Evolutionary conservation across 148 eudicot genomes (phyloP), one percentile per base, ranked within the genome.

Genomic region (Vaccinium macrocarpon): DNA sequence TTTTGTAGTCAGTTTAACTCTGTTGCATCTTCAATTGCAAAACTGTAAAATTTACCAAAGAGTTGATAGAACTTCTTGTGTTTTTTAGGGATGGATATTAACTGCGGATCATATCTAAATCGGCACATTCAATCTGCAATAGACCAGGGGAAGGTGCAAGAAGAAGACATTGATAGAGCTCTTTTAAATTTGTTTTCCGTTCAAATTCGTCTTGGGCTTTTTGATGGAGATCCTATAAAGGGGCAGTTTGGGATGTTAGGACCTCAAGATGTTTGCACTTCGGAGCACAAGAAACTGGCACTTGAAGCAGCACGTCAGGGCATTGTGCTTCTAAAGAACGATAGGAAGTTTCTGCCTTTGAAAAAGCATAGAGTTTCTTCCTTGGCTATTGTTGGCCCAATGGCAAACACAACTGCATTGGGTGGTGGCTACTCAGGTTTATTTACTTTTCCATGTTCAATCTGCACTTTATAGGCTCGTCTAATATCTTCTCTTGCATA

Each of bases 371-470:
- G 52, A 46, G 84, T 94, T 73, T 85, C 96, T 78, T 93, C 96
- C 57, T 84, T 95, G 72, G 98, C 93, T 80, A 82, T 95, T 68
- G 88, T 97, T 88, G 99, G 99, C 77, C 98, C 98, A 11, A 87
- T 92, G 86, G 96, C 98, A 80, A 93, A 94, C 87, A 62, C 88
- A 70, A 91, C 91, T 85, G 84, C 90, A 77, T 66, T 95, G 49
- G 94, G 93, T 78, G 99, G 99, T 53, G 92, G 89, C 81, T 97
- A 97, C 87, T 84, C 96, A 93, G 99, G 99, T 97, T n/a, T 81
- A 82, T 76, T 49, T 68, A 29, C 14, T 25, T 13, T 82, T 82
- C 32, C 27, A 66, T 25, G 12, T 7, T 16, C 59, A 66, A 3
- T 66, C 29, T 38, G 52, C 82, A 15, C 56, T 82, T 66, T 52